These are phyloP conservation scores for Choanephora cucurbitarum DNA, from an alignment of 371 early-diverging fungal species.

Conservation along the genomic window DNA sequence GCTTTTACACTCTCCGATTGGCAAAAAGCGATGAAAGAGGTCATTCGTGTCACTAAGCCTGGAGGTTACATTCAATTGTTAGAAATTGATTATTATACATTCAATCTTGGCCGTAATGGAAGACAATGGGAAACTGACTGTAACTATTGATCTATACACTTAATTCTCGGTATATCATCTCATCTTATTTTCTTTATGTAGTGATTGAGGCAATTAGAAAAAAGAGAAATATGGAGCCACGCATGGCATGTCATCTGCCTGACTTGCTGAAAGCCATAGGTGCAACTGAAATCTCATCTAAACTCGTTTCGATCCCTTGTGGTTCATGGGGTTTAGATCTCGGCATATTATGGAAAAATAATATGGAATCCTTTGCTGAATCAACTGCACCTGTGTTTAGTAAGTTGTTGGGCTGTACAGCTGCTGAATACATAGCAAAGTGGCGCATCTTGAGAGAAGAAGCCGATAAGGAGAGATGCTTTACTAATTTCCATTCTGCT, in stretches of 20 bases:
- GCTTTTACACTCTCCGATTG: constrained; percentile 26
- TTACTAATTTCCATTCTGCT: constrained; percentile 30
- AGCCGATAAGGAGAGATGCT: constrained; percentile 19
- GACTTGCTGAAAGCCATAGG: constrained; percentile 21
- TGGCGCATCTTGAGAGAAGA: constrained; percentile 25
- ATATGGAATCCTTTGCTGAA: constrained; percentile 28
- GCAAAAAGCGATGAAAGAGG: constrained; percentile 21
- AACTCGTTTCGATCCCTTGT: constrained; percentile 29
- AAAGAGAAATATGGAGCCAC: constrained; percentile 23
- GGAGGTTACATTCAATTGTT: constrained; percentile 42
- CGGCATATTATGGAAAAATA: constrained; percentile 36
- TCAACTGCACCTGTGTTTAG: constrained; percentile 25
- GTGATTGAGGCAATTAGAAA: constrained; percentile 14
- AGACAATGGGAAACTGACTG: constrained; percentile 14
- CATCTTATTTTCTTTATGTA: background rate
- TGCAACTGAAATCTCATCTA: constrained; percentile 18
- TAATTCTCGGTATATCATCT: too few species aligned
- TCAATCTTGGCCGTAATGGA: constrained; percentile 17
- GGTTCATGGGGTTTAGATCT: constrained; percentile 40
- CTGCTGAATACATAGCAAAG: constrained; percentile 8
- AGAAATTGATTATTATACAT: constrained; percentile 28
- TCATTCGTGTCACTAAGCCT: constrained; percentile 29
- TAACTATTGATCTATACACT: too few species aligned
- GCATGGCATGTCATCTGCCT: constrained; percentile 19
- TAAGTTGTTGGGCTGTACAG: constrained; percentile 13